These are phyloP conservation scores for Rhizopus arrhizus DNA, from an alignment of 371 early-diverging fungal species.

Conservation along the genomic window DNA sequence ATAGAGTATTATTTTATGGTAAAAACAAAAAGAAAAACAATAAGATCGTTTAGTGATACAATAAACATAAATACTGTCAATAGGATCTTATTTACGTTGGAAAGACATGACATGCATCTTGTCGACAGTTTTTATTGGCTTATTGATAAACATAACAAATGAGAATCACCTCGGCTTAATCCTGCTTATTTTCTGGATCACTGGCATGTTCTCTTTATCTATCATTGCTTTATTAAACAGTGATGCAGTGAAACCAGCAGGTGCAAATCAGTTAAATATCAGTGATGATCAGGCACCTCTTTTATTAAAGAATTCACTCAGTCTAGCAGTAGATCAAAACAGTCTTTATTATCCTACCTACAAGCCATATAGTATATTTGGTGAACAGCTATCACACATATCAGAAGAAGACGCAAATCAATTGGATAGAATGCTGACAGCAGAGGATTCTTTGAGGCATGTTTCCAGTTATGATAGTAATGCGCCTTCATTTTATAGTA, in stretches of 20 bases:
- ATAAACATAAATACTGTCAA: neutral
- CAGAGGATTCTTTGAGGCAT: constrained; percentile 24
- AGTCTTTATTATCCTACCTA: constrained; percentile 25
- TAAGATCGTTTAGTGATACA: constrained; percentile 7
- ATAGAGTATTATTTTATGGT: constrained; percentile 40
- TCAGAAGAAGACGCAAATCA: constrained; percentile 45
- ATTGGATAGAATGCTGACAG: constrained; percentile 34
- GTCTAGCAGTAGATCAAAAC: constrained; percentile 24
- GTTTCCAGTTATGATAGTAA: constrained; percentile 26
- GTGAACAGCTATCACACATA: constrained; percentile 47
- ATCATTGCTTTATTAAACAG: constrained; percentile 14
- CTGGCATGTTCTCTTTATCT: constrained; percentile 12
- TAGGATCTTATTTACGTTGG: constrained; percentile 29
- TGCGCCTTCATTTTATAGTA: constrained; percentile 23
- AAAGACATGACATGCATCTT: constrained; percentile 9
- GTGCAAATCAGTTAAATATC: constrained; percentile 25
- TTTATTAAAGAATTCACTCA: constrained; percentile 36
- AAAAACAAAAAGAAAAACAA: constrained; percentile 4
- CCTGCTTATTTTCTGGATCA: constrained; percentile 6
- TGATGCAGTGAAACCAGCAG: constrained; percentile 16
- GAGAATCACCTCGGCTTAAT: constrained; percentile 11
- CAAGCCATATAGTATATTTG: constrained; percentile 52
- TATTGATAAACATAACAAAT: constrained; percentile 2
- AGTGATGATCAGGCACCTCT: constrained; percentile 38
- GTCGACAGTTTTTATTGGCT: constrained; percentile 18